Base-by-base conservation (phyloP, 1,139 yeast species). In the Taiozyma sp. region DNA sequence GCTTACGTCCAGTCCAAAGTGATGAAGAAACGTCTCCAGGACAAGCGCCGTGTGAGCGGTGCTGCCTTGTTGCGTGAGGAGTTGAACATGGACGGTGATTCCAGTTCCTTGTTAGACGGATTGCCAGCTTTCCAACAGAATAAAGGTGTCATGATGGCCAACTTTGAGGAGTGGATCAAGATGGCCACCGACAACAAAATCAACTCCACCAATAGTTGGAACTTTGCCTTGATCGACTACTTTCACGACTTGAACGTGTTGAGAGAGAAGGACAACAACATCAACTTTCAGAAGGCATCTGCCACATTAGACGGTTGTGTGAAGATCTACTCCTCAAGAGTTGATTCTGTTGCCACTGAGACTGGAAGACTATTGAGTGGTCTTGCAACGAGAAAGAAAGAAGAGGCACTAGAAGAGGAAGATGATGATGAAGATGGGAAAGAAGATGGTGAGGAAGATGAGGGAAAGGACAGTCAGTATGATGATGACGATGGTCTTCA, bases 301-400 rank as follows among this genome's bases (percentile, higher is more conserved):
- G 86, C 89, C 4, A 85, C 95, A 0, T 69, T 88, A 40, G 95
- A 87, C 61, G 96, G 96, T 2, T 88, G 96, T 70, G 88, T 87
- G 45, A 87, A 87, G 67, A 85, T 88, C 46, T 88, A 88, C 62
- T 80, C 90, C 6, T 83, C 89, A 29, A 78, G 99, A 62, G 91
- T 91, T 14, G 97, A 91, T 60, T 86, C 96, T 0, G 96, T 88
- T 1, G 96, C 95, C 2, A 84, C 87, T 2, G 98, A 91, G 61
- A 89, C 97, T 0, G 96, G 96, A 6, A 83, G 85, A 60, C 72
- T 91, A 50, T 70, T 90, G 45, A 88, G 95, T 66, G 97, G 97
- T 85, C 66, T 91, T 86, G 73, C 73, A 1, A 71, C 68, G 19
- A 66, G 68, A 35, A 67, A 61, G 24, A 66, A 56, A 9, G 52